Conservation (phyloP, 352 stramenopile species). For the Thalassiosira exigua region DNA sequence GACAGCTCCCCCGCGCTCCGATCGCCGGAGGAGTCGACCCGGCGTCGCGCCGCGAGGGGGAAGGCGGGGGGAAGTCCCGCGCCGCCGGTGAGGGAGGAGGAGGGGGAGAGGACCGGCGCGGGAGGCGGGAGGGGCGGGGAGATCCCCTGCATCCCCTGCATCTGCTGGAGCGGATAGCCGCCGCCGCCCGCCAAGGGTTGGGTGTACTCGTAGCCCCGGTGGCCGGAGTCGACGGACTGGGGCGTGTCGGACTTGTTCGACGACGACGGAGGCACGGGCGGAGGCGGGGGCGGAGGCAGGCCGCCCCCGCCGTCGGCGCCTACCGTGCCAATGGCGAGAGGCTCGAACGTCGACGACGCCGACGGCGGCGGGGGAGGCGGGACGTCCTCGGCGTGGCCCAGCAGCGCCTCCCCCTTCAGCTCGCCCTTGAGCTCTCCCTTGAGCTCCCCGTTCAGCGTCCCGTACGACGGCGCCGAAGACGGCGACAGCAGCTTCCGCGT, state of each 20-base stretch:
- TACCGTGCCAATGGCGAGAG: too few species aligned
- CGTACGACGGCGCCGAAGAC: slow-evolving; percentile 6
- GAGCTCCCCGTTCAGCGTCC: too few species aligned
- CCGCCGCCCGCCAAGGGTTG: too few species aligned
- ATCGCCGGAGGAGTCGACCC: slow-evolving; percentile 27
- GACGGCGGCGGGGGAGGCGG: too few species aligned
- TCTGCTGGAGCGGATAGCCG: not conserved
- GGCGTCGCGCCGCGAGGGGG: slow-evolving; percentile 1
- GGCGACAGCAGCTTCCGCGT: not conserved
- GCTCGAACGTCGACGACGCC: too few species aligned
- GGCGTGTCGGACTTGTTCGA: too few species aligned
- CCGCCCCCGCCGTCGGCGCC: too few species aligned
- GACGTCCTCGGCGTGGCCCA: not conserved
- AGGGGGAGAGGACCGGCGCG: not conserved
- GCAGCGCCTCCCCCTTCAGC: not conserved
- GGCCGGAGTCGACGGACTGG: too few species aligned
- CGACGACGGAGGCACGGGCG: too few species aligned
- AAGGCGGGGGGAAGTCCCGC: slow-evolving; percentile 5
- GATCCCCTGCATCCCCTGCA: not conserved
- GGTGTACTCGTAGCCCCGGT: too few species aligned
- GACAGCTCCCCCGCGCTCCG: slow-evolving; percentile 25
- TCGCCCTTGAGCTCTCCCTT: too few species aligned
- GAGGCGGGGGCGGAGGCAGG: too few species aligned
- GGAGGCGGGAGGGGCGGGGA: not conserved
- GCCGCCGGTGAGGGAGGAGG: not conserved